A percentile compares a stretch with the other conserved stretches of the same genome.
These are phyloP conservation scores for Plicaturopsis crispa DNA, from an alignment of 768 basidiomycete genomes.

Conservation along the genomic window DNA sequence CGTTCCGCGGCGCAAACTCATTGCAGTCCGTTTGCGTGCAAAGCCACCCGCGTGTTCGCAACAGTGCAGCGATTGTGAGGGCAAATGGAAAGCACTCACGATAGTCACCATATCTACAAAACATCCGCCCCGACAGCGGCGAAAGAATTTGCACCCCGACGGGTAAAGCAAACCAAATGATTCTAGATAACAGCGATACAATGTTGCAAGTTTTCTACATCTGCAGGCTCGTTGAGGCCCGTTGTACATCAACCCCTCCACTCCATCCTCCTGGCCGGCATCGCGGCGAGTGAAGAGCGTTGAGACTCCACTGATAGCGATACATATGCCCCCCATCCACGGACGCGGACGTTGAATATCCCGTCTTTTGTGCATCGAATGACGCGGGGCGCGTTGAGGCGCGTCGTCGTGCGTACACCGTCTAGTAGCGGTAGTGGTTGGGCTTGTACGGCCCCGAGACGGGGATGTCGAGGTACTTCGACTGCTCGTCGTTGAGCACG, in stretches of 20 bases:
- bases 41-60: too few species aligned
- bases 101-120: too few species aligned
- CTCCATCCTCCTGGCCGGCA: constrained; percentile 8
- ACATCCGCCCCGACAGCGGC: too few species aligned
- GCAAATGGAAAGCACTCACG: too few species aligned
- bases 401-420: constrained; percentile 33
- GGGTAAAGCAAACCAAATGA: too few species aligned
- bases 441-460: constrained; percentile 75
- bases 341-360: constrained; percentile 68
- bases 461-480: constrained; percentile 89
- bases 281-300: constrained; percentile 27
- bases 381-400: constrained; percentile 79
- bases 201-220: too few species aligned
- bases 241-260: constrained; percentile 8
- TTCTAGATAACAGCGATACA: too few species aligned
- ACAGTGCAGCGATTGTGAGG: too few species aligned
- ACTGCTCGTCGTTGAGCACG: constrained; percentile 60
- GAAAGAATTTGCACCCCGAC: too few species aligned
- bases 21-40: too few species aligned
- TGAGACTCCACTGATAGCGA: constrained; percentile 45
- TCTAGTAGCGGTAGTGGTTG: constrained; percentile 53
- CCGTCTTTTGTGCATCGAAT: constrained; percentile 40
- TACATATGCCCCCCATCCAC: constrained; percentile 31
- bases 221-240: constrained; percentile 30
- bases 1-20: too few species aligned